These are phyloP conservation scores for Neofusicoccum parvum DNA, from an alignment of 2,329 filamentous ascomycete species.

Conservation along the genomic window DNA sequence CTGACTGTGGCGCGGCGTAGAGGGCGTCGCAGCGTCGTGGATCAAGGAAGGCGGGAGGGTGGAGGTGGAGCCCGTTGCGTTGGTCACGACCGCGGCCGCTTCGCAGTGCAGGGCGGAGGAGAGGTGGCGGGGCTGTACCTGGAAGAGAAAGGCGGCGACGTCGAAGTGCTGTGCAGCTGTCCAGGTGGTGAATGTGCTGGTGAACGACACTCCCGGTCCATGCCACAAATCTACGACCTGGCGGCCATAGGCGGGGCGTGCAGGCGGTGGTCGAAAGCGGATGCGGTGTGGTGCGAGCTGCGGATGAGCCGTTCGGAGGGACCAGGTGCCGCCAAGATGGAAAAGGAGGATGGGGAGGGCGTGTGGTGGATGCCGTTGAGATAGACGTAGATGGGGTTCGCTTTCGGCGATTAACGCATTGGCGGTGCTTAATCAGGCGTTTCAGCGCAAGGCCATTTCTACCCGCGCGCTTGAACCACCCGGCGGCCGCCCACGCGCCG, in stretches of 20 bases:
- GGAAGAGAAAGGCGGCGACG: conserved; percentile 28
- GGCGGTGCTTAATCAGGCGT: conserved; percentile 15
- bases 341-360: conserved; percentile 20
- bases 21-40: conserved; percentile 33
- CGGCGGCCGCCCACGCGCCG: background rate
- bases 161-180: conserved; percentile 24
- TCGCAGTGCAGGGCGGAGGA: conserved; percentile 15
- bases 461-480: conserved; percentile 1
- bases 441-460: background rate
- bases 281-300: conserved; percentile 15
- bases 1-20: conserved; percentile 33
- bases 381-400: conserved; percentile 20
- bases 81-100: conserved; percentile 15
- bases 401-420: conserved; percentile 18
- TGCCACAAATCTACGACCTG: conserved; percentile 29
- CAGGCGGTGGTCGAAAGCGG: conserved; percentile 28
- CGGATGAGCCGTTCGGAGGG: background rate
- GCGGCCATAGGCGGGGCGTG: conserved; percentile 42
- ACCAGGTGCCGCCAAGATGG: conserved; percentile 4
- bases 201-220: conserved; percentile 31
- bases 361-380: conserved; percentile 9
- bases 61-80: conserved; percentile 19
- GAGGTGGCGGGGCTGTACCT: conserved; percentile 29
- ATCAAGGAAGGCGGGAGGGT: conserved; percentile 30
- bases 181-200: conserved; percentile 21